Percentiles rank a stretch among this genome's conserved stretches.
These are phyloP conservation scores for Platanthera guangdongensis DNA, from an alignment of 106 monocot species.

Conservation along the genomic window DNA sequence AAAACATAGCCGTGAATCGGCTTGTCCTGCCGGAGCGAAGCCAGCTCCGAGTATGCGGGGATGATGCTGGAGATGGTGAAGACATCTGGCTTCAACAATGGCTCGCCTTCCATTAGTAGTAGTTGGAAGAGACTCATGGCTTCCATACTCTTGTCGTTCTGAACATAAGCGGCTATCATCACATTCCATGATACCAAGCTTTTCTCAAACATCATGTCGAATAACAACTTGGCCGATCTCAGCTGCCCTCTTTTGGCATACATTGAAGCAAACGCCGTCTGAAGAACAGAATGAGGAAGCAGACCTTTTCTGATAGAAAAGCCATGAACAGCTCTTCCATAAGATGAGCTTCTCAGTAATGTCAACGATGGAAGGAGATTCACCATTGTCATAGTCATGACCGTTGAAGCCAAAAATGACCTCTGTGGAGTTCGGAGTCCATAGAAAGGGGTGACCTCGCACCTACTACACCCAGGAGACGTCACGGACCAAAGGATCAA, in stretches of 20 bases:
- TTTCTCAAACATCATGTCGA: slow-evolving; percentile 38
- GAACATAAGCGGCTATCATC: slow-evolving; percentile 58
- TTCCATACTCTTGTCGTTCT: slow-evolving; percentile 30
- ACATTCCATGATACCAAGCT: slow-evolving; percentile 69
- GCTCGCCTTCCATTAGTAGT: slow-evolving; percentile 12
- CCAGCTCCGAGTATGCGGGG: slow-evolving; percentile 51
- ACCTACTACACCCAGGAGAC: too few relatives aligned
- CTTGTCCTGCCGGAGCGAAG: slow-evolving; percentile 32
- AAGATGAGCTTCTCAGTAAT: slow-evolving; percentile 14
- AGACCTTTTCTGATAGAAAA: slow-evolving; percentile 39
- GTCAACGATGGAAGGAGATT: slow-evolving; percentile 51
- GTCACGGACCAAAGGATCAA: too few relatives aligned
- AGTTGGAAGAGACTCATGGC: slow-evolving; percentile 46
- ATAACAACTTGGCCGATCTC: slow-evolving; percentile 38
- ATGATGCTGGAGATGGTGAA: slow-evolving; percentile 56
- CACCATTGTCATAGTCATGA: slow-evolving; percentile 70
- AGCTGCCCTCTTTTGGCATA: slow-evolving; percentile 58
- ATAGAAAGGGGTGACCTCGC: too few relatives aligned
- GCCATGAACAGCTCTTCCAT: slow-evolving; percentile 60
- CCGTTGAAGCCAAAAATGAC: too few relatives aligned
- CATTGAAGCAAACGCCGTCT: slow-evolving; percentile 50
- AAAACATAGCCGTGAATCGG: slow-evolving; percentile 64
- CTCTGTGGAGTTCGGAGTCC: too few relatives aligned
- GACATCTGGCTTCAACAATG: slow-evolving; percentile 39
- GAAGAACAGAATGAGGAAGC: slow-evolving; percentile 51